Evolutionary conservation across 305 asterid genomes (phyloP).

Genomic region (Fraxinus xanthoxyloides): DNA sequence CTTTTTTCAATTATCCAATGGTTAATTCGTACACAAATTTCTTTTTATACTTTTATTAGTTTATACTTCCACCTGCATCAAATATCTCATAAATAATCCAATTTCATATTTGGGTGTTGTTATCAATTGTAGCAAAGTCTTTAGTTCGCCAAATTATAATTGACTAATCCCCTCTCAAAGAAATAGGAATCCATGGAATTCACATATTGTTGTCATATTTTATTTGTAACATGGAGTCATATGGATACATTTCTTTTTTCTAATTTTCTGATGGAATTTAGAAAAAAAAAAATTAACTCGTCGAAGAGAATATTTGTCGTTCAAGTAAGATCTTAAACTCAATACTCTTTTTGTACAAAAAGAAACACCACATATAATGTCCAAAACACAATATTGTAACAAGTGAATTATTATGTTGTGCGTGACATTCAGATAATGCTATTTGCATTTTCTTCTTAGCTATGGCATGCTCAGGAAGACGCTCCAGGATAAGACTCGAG

Average conservation of each 20-base stretch:
- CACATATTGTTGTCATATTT: neutral
- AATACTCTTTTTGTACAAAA: neutral
- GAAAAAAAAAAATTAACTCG: no score
- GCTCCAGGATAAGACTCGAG: slow-evolving; percentile 35
- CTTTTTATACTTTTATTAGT: no score
- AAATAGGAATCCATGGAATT: neutral
- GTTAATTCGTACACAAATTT: no score
- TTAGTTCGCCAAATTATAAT: neutral
- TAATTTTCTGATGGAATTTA: no score
- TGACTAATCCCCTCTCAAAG: neutral
- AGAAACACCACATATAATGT: neutral
- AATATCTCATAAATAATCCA: neutral
- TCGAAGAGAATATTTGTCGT: neutral
- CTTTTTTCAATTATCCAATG: neutral
- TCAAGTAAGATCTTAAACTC: neutral
- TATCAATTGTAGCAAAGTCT: neutral
- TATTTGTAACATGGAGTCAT: neutral
- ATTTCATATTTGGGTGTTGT: neutral
- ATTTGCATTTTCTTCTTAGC: slow-evolving; percentile 11
- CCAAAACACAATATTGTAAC: neutral
- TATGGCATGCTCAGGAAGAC: slow-evolving; percentile 43
- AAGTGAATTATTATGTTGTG: neutral
- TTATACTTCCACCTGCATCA: neutral
- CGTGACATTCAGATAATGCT: neutral
- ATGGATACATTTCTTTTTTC: neutral